Evolutionary conservation across 306 rosid species (phyloP).

Genomic region (Trifolium fragiferum): DNA sequence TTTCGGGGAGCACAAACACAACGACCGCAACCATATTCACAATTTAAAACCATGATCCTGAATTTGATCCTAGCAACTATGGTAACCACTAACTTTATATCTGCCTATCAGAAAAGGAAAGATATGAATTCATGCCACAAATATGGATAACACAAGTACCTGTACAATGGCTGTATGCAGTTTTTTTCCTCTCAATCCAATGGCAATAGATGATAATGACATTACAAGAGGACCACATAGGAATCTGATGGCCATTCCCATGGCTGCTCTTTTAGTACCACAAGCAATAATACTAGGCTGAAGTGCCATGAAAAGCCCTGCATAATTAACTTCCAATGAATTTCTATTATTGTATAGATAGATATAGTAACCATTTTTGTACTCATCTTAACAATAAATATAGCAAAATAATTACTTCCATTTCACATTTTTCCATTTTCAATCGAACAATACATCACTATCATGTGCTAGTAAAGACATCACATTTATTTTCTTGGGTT

Average conservation of each 20-base stretch:
- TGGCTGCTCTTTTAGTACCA: slow-evolving; percentile 76
- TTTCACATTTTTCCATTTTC: slow-evolving; percentile 29
- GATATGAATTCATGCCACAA: slow-evolving; percentile 6
- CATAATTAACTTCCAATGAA: slow-evolving; percentile 12
- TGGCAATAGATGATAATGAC: slow-evolving; percentile 83
- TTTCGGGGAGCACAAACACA: no score
- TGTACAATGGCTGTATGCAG: slow-evolving; percentile 90
- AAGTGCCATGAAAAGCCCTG: slow-evolving; percentile 97
- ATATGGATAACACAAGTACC: slow-evolving; percentile 46
- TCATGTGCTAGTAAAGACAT: slow-evolving; percentile 35
- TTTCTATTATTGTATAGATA: slow-evolving; percentile 35
- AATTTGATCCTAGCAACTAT: no score
- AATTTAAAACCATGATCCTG: no score
- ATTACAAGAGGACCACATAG: slow-evolving; percentile 88
- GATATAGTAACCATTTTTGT: slow-evolving; percentile 35
- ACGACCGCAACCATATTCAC: no score
- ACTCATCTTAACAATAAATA: slow-evolving; percentile 42
- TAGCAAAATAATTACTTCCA: slow-evolving; percentile 19
- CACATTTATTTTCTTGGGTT: slow-evolving; percentile 33
- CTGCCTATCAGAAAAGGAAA: no score
- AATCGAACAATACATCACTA: neutral
- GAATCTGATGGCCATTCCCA: slow-evolving; percentile 87
- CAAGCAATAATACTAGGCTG: slow-evolving; percentile 93
- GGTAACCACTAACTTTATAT: no score
- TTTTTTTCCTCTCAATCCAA: slow-evolving; percentile 77